A percentile compares a stretch with the other conserved stretches of the same genome.
Conservation (phyloP, 306 rosid genomes). For the Amphicarpaea edgeworthii region DNA sequence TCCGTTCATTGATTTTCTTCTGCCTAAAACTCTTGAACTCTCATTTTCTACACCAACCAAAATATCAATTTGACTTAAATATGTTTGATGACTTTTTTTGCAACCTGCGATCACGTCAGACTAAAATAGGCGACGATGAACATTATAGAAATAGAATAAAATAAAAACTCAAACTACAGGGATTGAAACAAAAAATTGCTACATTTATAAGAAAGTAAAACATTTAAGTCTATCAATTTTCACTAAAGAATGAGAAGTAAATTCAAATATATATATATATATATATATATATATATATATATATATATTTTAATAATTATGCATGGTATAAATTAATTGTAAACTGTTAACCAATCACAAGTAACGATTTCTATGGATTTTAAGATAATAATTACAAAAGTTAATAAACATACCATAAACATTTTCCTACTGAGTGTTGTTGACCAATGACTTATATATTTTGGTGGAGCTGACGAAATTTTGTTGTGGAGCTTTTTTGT, state of each 20-base stretch:
- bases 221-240: background rate
- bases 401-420: too few relatives aligned
- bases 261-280: too few relatives aligned
- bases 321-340: too few relatives aligned
- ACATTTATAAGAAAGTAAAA: background rate
- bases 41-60: background rate
- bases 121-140: background rate
- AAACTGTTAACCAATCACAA: too few relatives aligned
- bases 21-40: background rate
- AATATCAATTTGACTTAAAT: background rate
- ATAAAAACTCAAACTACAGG: background rate
- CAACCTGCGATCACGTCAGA: background rate
- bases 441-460: background rate
- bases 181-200: background rate
- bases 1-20: background rate
- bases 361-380: too few relatives aligned
- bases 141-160: background rate
- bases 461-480: background rate
- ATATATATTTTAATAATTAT: background rate
- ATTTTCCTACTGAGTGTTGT: too few relatives aligned
- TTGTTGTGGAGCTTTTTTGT: background rate
- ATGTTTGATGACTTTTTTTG: background rate
- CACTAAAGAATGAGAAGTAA: background rate
- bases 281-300: too few relatives aligned
- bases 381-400: too few relatives aligned